Base-by-base conservation (phyloP, 108 stramenopile genomes). In the Fragilariopsis cylindrus region DNA sequence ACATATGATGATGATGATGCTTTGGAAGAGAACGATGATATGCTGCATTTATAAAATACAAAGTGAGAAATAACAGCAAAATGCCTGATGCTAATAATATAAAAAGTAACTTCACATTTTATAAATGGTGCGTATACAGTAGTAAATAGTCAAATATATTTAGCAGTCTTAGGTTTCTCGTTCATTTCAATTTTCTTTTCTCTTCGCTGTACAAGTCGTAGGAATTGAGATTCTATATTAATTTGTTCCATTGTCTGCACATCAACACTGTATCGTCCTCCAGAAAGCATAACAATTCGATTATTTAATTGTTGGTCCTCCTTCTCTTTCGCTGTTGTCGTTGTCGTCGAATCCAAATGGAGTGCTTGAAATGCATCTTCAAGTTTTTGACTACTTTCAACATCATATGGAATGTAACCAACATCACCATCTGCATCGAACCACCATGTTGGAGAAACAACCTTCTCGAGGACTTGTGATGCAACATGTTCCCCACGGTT, bases 201-300 rank as follows among this genome's bases (percentile, higher is more conserved):
- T 45, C 60, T 39, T 55, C 76, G 50, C 42, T 63, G 49, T 8
- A 80, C 70, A 3, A 71, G 40, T 40, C 79, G 60, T 5, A 75
- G 55, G 39, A 70, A 71, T 7, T 75, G 73, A 7, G 72, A 70
- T 45, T 75, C 64, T 7, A 46, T 57, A 53, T 80, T 80, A 39
- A 70, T 54, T 52, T 80, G 79, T 55, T 80, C 74, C 79, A 80
- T 80, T 3, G 65, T 65, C 40, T 57, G 54, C 44, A 80, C 30
- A 41, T 80, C 48, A 19, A 80, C 79, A 7, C 50, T 18, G 44
- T 80, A 75, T n/a, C 57, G 74, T 4, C 70, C 70, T 43, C 54
- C 53, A 11, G 40, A 57, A 48, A 73, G 47, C 13, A 45, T 4
- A 7, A 73, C 72, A 11, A 48, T 44, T 19, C n/a, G 5, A 21